Base-by-base conservation (phyloP, 2,329 filamentous ascomycete genomes). In the Sporothrix variecibatus region DNA sequence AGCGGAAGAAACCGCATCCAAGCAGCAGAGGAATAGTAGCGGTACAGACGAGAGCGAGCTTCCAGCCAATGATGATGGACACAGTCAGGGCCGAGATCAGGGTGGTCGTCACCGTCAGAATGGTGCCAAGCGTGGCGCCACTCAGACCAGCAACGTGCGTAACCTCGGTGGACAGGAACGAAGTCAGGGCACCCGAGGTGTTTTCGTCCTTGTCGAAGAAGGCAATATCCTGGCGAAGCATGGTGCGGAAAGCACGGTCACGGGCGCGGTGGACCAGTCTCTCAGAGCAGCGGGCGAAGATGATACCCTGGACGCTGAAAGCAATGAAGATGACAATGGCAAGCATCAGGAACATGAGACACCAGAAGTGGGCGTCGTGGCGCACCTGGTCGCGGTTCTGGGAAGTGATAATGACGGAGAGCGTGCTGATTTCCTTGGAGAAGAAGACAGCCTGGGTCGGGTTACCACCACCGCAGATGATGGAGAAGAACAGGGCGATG, bases 191-290 rank as follows among this genome's bases (percentile, higher is more conserved):
- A 77, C 96, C 96, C 7, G 94, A 91, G 7, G 93, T 94, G 81
- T 98, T 97, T 81, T 96, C 92, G 76, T 97, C 93, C 62, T 87
- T 87, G 81, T 98, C 96, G 78, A 98, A 99, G 82, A 95, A 98
- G 38, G 90, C 86, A 74, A 98, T 95, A 76, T 98, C 96, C 82
- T 98, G 95, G 77, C 95, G 93, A 71, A 98, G 89, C 85, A 98
- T 94, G 31, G 92, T 87, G 43, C 95, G 88, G 85, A 99, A 98
- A 7, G 94, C 93, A 74, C 86, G 87, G 81, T 96, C 91, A 78
- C 96, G 90, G 1, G 95, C 94, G 26, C 94, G 91, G 80, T 94
- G 93, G 72, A 98, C 89, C 31, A 98, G 88, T 56, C 90, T 88
- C 84, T 97, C 94, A n/a, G 94, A 96, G 83, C 93, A 95, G 79